A percentile compares a stretch with the other conserved stretches of the same genome.
These are phyloP conservation scores for Volvox africanus DNA, from an alignment of 139 green algal genomes.

Conservation along the genomic window DNA sequence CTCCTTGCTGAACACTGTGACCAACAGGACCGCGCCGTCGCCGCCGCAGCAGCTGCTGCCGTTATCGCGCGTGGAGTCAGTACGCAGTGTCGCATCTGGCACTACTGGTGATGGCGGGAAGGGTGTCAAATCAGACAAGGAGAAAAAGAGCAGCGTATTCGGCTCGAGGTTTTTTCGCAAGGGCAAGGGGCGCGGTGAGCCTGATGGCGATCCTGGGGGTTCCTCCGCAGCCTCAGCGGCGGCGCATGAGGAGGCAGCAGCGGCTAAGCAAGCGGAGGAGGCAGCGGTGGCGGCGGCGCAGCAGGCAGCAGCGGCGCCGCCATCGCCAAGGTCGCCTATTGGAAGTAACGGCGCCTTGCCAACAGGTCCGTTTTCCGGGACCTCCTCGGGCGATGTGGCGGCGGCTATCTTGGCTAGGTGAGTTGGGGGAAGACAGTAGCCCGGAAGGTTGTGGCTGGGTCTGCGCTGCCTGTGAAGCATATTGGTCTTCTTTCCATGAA, in stretches of 20 bases:
- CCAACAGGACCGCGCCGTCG: conserved; percentile 9
- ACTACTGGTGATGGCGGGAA: neutral
- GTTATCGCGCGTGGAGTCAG: neutral
- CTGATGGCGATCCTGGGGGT: neutral
- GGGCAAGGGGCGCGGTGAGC: neutral
- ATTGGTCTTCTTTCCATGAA: too few relatives aligned
- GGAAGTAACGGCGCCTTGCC: neutral
- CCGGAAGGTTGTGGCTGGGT: neutral
- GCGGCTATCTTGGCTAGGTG: neutral
- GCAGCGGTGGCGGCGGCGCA: neutral
- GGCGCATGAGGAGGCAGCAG: neutral
- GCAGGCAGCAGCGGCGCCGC: too few relatives aligned
- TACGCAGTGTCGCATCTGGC: neutral
- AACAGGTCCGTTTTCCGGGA: neutral
- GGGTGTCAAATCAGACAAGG: neutral
- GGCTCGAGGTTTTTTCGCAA: neutral
- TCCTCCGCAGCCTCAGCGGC: neutral
- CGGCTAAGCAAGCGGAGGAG: neutral
- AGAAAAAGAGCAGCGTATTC: neutral
- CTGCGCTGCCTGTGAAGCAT: neutral
- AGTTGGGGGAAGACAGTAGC: neutral
- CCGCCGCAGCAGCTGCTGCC: neutral
- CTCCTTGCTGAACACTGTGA: neutral
- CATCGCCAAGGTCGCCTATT: neutral
- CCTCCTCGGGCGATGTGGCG: neutral